Evolutionary conservation across 2,329 filamentous ascomycete genomes (phyloP), one percentile per base, ranked within the genome.

Genomic region (Hymenoscyphus albidus): DNA sequence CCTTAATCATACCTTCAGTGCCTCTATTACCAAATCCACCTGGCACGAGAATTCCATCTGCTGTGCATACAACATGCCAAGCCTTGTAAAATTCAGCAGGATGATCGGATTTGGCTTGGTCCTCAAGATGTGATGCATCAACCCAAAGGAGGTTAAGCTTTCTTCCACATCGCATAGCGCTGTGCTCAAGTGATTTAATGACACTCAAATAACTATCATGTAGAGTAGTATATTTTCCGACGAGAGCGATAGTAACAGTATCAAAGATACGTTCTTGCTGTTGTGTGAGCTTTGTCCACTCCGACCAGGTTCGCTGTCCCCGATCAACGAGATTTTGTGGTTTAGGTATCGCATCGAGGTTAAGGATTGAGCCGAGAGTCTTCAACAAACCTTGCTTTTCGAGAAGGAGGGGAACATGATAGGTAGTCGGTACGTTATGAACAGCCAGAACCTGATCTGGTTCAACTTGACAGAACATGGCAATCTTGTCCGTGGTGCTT

Each of bases 381-480:
- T 81, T 77, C 9, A 94, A 80, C 1, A 98, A 81, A 31, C 88
- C 86, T 78, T 98, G 92, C 70, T 93, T 83, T 71, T 94, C 86
- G 14, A 98, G 88, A 31, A 98, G 89, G n/a, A 97, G 82, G 0
- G 95, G 95, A 2, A 98, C 94, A 70, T 97, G 93, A 78, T 99
- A 99, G 61, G 91, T 96, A 13, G 93, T 93, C 22, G 88, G 83
- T 78, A 98, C 92, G 76, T 98, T 90, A 71, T 90, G 89, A 12
- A 99, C 93, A n/a, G 87, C 90, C 68, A 98, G 82, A 55, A 98
- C 92, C 75, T 97, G 92, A 70, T 93, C 85, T 12, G 85, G 80
- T 62, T 96, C 91, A 58, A 97, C 89, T 75, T 97, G 92, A 77
- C 94, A 98, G 78, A 89, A 92, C 73, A 87, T 86, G 67, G 94